Evolutionary conservation across 768 basidiomycete species (phyloP).

Genomic region (Mycena capillaripes): DNA sequence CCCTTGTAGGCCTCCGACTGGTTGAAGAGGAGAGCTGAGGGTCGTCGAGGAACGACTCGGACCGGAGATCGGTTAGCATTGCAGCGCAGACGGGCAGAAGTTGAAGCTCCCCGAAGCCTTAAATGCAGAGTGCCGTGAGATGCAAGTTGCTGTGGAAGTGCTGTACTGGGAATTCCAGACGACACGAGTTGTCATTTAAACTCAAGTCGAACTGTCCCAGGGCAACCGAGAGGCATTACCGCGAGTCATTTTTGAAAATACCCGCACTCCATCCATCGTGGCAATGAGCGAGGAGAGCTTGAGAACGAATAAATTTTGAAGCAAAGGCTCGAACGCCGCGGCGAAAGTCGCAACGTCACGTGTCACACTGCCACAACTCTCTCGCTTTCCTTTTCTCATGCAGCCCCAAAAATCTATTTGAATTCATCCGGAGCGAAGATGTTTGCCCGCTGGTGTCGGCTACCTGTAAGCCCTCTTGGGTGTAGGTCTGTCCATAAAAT

Average conservation of each 20-base stretch:
- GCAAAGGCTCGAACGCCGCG: too few relatives aligned
- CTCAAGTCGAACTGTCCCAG: too few relatives aligned
- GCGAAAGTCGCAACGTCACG: too few relatives aligned
- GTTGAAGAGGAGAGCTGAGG: neutral
- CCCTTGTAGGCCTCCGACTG: neutral
- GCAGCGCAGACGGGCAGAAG: neutral
- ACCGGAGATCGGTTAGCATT: slow-evolving; percentile 2
- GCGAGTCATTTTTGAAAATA: too few relatives aligned
- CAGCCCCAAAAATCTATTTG: neutral
- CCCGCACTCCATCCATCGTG: too few relatives aligned
- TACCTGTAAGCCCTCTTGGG: neutral
- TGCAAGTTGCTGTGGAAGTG: neutral
- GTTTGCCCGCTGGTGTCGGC: neutral
- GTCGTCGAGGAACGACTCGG: neutral
- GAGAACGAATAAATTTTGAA: too few relatives aligned
- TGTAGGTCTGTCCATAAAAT: neutral
- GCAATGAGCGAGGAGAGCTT: too few relatives aligned
- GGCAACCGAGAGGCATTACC: too few relatives aligned
- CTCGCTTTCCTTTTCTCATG: neutral
- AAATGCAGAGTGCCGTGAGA: neutral
- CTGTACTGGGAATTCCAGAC: neutral
- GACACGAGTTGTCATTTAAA: too few relatives aligned
- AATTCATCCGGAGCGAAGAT: neutral
- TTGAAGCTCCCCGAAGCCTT: neutral
- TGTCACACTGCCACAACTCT: too few relatives aligned